phyloP scores from a whole-genome alignment of 2,329 filamentous ascomycete genomes.

The Pestalotiopsis sp. region DNA sequence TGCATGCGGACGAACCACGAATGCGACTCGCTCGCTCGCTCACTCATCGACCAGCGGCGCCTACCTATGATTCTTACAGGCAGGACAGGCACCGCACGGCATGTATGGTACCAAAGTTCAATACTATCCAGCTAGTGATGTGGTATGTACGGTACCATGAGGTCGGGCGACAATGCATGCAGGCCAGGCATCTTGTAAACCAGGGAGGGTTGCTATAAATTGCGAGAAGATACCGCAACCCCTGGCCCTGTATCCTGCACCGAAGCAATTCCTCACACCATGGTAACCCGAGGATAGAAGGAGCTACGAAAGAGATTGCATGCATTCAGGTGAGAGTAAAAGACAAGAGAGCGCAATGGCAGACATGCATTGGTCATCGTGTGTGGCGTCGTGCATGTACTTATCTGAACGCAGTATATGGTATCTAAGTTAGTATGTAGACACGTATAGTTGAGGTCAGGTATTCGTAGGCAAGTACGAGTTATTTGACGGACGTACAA shows the following conservation, averaged over 20 bases:
- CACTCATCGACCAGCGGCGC: background rate
- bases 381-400: background rate
- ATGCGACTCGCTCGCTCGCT: background rate
- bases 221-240: background rate
- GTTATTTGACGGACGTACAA: no score
- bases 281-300: background rate
- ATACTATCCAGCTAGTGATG: background rate
- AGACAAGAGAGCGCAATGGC: background rate
- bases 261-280: background rate
- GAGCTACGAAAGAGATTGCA: background rate
- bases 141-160: constrained; percentile 7
- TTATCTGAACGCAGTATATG: background rate
- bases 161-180: constrained; percentile 7
- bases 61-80: background rate
- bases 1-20: background rate
- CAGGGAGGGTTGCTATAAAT: background rate
- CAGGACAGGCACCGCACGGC: background rate
- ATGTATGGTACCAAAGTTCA: background rate
- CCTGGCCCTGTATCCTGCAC: background rate
- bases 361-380: background rate
- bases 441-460: background rate
- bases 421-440: background rate
- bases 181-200: background rate
- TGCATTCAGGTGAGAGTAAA: background rate
- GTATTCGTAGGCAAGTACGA: background rate